Evolutionary conservation across 805 yeast species (phyloP).

Genomic region (Yamadazyma nakazawae): DNA sequence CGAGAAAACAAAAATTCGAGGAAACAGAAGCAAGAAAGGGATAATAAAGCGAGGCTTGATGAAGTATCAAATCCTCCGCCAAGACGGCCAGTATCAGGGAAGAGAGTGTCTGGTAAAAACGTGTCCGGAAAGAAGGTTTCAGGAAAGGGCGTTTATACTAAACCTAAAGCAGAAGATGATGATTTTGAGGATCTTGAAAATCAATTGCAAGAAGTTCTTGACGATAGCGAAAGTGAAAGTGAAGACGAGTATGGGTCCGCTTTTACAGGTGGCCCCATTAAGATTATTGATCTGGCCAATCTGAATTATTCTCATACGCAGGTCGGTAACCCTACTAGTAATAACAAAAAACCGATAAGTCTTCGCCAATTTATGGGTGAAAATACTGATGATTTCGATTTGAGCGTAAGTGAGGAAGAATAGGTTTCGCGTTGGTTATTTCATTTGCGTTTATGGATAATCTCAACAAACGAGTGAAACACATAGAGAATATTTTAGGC

Average conservation of each 20-base stretch:
- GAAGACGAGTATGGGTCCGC: neutral
- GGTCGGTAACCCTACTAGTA: neutral
- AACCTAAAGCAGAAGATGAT: slow-evolving; percentile 21
- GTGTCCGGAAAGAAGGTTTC: slow-evolving; percentile 2
- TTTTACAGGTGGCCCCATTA: slow-evolving; percentile 11
- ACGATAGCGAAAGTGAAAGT: slow-evolving; percentile 16
- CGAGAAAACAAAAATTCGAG: neutral
- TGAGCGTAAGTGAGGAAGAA: slow-evolving; percentile 36
- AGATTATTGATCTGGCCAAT: slow-evolving; percentile 4
- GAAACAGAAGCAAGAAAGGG: no score
- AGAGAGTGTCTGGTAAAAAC: slow-evolving; percentile 1
- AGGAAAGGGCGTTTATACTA: neutral
- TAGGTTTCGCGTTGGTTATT: slow-evolving; percentile 1
- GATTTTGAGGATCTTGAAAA: slow-evolving; percentile 44
- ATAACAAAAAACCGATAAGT: slow-evolving; percentile 33
- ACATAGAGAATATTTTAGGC: neutral
- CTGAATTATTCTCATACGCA: neutral
- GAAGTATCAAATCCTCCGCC: neutral
- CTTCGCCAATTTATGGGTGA: slow-evolving; percentile 36
- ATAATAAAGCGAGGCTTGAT: no score
- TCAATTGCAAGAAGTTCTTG: slow-evolving; percentile 40
- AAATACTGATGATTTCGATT: slow-evolving; percentile 22
- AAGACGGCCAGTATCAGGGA: neutral
- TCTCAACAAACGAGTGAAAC: neutral
- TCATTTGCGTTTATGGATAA: neutral